Evolutionary conservation across 805 yeast species (phyloP), one percentile per base, ranked within the genome.

Genomic region (Hanseniaspora pseudoguilliermondii): DNA sequence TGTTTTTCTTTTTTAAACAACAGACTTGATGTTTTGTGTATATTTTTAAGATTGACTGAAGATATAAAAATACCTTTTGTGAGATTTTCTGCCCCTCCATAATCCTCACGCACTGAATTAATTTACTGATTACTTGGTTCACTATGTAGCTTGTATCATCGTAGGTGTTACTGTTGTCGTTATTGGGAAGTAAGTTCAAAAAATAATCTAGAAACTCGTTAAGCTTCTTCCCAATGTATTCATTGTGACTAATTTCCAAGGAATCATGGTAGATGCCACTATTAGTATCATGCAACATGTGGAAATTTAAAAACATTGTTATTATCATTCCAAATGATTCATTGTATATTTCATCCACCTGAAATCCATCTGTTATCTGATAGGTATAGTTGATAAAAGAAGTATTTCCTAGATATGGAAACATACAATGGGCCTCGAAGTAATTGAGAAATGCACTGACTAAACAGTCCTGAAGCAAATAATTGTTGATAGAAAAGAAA

Each of bases 1-100:
- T 39, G 21, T 27, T 29, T 29, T 49, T 49, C 29, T 49, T 49
- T 49, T 49, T 49, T 25, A 49, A 39, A 16, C 53, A 49, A 23
- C 53, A 49, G 8, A 49, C n/a, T 40, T 25, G 46, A 39, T 49
- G 53, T 21, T 20, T 38, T n/a, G 21, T 39, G 29, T 49, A 49
- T 15, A 49, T 49, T 49, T 29, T 38, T 6, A 49, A 29, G 2
- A 49, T 49, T 18, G 43, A n/a, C 18, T 49, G 53, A 11, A 49
- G 40, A 32, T 49, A 49, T n/a, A 49, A 36, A 25, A 49, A 49
- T 16, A 40, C 41, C 2, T 29, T 49, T 18, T 39, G 21, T 10
- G 46, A 3, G 16, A 20, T 18, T n/a, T 16, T 39, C 10, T 44
- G 47, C 0, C 39, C 9, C 10, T n/a, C 29, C 41, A 49, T 40